A percentile compares a stretch with the other conserved stretches of the same genome.
Evolutionary conservation across 371 early-diverging fungal genomes (phyloP).

Genomic region (Phascolomyces articulosus): DNA sequence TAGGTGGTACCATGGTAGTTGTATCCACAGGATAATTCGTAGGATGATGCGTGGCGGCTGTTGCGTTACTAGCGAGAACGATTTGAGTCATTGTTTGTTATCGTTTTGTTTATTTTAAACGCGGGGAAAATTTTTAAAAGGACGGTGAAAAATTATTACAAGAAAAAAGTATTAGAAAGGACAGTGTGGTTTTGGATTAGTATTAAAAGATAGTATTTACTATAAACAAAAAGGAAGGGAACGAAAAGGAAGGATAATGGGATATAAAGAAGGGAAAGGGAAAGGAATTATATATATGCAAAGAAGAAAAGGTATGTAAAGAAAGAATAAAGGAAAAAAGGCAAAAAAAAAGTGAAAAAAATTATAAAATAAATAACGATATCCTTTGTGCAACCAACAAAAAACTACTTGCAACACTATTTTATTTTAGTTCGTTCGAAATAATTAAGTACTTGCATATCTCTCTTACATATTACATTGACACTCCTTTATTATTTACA

Average conservation of each 20-base stretch:
- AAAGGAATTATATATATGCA: background rate
- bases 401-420: background rate
- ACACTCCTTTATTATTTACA: no score
- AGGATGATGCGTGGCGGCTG: background rate
- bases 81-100: constrained; percentile 14
- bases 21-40: constrained; percentile 4
- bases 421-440: background rate
- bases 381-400: constrained; percentile 2
- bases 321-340: background rate
- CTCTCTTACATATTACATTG: no score
- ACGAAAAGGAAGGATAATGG: background rate
- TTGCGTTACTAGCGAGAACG: constrained; percentile 11
- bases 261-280: constrained; percentile 5
- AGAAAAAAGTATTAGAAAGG: constrained; percentile 2
- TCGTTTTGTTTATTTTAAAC: no score
- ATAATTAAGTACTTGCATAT: no score
- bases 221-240: constrained; percentile 1
- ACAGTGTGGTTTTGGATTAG: background rate
- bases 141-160: background rate
- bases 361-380: no score
- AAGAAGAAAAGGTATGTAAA: background rate
- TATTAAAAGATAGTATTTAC: background rate
- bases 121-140: background rate
- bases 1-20: constrained; percentile 6
- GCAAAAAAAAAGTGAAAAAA: no score